phyloP scores from a whole-genome alignment of 202 grass and related monocot genomes.

The Setaria italica region DNA sequence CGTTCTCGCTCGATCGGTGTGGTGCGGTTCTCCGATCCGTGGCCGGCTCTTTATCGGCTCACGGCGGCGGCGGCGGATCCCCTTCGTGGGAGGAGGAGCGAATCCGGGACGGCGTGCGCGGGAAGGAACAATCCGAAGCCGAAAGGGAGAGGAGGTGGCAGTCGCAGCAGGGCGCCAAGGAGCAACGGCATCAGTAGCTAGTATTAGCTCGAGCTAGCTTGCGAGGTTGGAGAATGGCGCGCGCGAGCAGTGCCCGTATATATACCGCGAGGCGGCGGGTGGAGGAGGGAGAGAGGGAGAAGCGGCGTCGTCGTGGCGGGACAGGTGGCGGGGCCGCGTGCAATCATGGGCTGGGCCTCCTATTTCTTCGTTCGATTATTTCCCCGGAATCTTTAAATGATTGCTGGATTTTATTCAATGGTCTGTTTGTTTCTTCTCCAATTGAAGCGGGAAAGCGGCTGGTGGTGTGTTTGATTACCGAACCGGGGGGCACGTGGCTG shows the following conservation, averaged over 20 bases:
- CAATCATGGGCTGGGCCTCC: too few relatives aligned
- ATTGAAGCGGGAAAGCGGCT: too few relatives aligned
- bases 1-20: too few relatives aligned
- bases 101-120: slow-evolving; percentile 22
- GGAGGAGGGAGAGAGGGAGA: not conserved
- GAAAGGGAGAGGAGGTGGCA: slow-evolving; percentile 5
- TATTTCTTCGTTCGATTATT: not conserved
- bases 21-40: too few relatives aligned
- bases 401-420: not conserved
- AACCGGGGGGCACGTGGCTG: slow-evolving; percentile 40
- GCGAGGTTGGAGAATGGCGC: slow-evolving; percentile 37
- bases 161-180: not conserved
- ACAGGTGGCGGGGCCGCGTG: slow-evolving; percentile 43
- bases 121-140: slow-evolving; percentile 37
- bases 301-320: not conserved
- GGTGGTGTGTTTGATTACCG: slow-evolving; percentile 14
- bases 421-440: not conserved
- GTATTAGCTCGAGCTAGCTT: not conserved
- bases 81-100: not conserved
- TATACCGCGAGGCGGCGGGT: slow-evolving; percentile 4
- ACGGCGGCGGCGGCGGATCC: not conserved
- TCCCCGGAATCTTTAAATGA: not conserved
- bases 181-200: not conserved
- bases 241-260: slow-evolving; percentile 23
- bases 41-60: not conserved